Conservation (phyloP, 768 basidiomycete genomes). For the Tricholoma saponaceum region DNA sequence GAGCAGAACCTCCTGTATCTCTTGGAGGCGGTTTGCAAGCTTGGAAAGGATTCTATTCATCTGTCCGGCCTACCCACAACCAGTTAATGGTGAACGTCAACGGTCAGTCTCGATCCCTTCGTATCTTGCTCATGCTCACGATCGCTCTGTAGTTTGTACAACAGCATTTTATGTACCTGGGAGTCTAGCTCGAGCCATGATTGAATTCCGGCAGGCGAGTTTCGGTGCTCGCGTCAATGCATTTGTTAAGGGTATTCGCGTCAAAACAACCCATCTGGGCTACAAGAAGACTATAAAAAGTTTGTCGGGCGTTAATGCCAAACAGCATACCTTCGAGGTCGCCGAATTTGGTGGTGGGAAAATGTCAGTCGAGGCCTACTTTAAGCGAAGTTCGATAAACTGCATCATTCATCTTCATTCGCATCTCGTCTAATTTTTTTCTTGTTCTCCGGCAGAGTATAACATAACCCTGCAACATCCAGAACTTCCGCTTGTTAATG, state of each 20-base stretch:
- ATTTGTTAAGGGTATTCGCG: slow-evolving; percentile 63
- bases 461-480: slow-evolving; percentile 45
- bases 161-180: slow-evolving; percentile 60
- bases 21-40: slow-evolving; percentile 53
- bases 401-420: slow-evolving; percentile 28
- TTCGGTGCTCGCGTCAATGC: slow-evolving; percentile 56
- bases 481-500: slow-evolving; percentile 54
- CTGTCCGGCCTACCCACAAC: slow-evolving; percentile 51
- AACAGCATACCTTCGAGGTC: slow-evolving; percentile 48
- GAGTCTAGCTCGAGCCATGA: slow-evolving; percentile 62
- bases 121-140: background rate
- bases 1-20: slow-evolving; percentile 41
- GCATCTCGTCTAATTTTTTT: background rate
- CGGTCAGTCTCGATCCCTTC: slow-evolving; percentile 33
- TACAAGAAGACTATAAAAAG: slow-evolving; percentile 70
- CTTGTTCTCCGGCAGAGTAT: slow-evolving; percentile 47
- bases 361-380: slow-evolving; percentile 65
- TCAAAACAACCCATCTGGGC: slow-evolving; percentile 67
- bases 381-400: slow-evolving; percentile 53
- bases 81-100: slow-evolving; percentile 65
- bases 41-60: slow-evolving; percentile 56
- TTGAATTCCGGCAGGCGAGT: slow-evolving; percentile 46
- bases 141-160: slow-evolving; percentile 38
- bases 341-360: slow-evolving; percentile 49
- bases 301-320: slow-evolving; percentile 44